phyloP scores from a whole-genome alignment of 2,329 filamentous ascomycete genomes.

The Penicillium sp. region DNA sequence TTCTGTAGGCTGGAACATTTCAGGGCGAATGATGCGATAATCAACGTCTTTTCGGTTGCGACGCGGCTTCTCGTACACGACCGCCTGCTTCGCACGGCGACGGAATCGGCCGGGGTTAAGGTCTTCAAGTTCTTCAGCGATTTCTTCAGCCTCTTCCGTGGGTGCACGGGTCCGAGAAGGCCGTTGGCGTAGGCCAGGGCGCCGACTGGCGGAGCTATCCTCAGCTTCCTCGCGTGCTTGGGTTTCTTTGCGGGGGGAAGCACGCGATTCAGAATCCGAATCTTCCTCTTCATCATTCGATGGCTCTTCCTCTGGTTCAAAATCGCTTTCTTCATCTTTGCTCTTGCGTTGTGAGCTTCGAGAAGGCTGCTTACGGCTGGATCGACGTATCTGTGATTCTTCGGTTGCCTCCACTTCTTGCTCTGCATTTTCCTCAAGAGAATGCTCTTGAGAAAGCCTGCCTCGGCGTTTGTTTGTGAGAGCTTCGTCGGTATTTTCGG shows the following conservation, averaged over 20 bases:
- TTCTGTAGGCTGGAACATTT: conserved; percentile 68
- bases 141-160: conserved; percentile 54
- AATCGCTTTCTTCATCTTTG: conserved; percentile 61
- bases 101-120: conserved; percentile 49
- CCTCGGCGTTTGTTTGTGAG: conserved; percentile 51
- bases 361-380: conserved; percentile 41
- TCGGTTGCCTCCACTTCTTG: conserved; percentile 35
- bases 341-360: conserved; percentile 48
- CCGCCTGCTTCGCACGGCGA: conserved; percentile 36
- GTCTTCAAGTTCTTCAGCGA: conserved; percentile 59
- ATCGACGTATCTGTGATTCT: conserved; percentile 36
- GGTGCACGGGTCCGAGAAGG: conserved; percentile 47
- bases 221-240: conserved; percentile 48
- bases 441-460: conserved; percentile 26
- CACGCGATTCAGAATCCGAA: conserved; percentile 52
- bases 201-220: conserved; percentile 49
- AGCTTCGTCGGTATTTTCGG: conserved; percentile 54
- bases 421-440: conserved; percentile 28
- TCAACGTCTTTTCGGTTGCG: conserved; percentile 67
- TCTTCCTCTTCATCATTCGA: conserved; percentile 53
- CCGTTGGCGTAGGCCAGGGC: conserved; percentile 53
- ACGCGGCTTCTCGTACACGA: conserved; percentile 50
- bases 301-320: conserved; percentile 60
- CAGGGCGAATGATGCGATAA: conserved; percentile 80
- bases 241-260: conserved; percentile 42